phyloP scores from a whole-genome alignment of 345 rosid species.

The Melaleuca quinquenervia region DNA sequence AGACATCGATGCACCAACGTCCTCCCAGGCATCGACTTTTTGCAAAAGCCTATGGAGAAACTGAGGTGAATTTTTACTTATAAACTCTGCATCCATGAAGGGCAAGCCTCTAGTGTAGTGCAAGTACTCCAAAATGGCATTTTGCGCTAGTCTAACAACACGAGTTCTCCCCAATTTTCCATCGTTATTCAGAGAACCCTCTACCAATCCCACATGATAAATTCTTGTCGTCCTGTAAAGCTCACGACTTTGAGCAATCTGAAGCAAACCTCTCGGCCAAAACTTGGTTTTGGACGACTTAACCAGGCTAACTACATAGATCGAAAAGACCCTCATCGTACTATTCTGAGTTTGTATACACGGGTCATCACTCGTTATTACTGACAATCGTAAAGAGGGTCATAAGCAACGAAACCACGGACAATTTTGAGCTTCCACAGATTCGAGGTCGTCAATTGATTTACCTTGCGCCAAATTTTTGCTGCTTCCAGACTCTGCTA shows the following conservation, averaged over 20 bases:
- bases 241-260: conserved; percentile 22
- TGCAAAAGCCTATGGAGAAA: conserved; percentile 29
- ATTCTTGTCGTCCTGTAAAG: conserved; percentile 17
- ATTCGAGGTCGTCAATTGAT: background rate
- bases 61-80: conserved; percentile 54
- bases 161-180: conserved; percentile 7
- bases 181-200: background rate
- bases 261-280: conserved; percentile 6
- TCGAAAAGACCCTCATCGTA: conserved; percentile 31
- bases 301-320: conserved; percentile 7
- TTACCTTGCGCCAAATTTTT: background rate
- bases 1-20: conserved; percentile 18
- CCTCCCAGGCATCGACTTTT: conserved; percentile 18
- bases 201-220: background rate
- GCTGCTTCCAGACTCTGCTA: background rate
- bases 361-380: conserved; percentile 17
- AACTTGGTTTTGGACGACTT: conserved; percentile 7
- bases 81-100: conserved; percentile 54
- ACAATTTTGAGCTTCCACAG: background rate
- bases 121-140: conserved; percentile 63
- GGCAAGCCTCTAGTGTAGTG: conserved; percentile 45
- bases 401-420: background rate
- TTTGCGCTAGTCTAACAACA: conserved; percentile 39
- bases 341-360: conserved; percentile 22
- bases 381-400: background rate